Percentiles rank a stretch among this genome's conserved stretches.
These are phyloP conservation scores for Wickerhamomyces chambardii DNA, from an alignment of 805 yeast species.

Conservation along the genomic window DNA sequence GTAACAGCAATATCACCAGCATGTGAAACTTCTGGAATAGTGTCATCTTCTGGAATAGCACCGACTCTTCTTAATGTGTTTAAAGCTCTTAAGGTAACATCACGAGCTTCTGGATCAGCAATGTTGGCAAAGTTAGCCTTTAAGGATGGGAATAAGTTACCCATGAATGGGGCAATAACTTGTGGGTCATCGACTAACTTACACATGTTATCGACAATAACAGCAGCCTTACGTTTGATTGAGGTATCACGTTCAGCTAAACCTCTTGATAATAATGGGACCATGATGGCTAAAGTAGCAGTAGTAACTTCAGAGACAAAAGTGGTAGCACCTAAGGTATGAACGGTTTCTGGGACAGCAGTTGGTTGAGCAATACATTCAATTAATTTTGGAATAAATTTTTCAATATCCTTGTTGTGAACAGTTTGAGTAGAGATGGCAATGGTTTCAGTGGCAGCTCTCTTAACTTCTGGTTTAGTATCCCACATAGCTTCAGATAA, in stretches of 20 bases:
- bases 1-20: constrained; percentile 96
- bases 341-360: constrained; percentile 98
- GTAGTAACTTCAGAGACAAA: constrained; percentile 99
- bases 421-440: constrained; percentile 95
- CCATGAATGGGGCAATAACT: constrained; percentile 99
- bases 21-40: constrained; percentile 93
- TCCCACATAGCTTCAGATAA: constrained; percentile 99
- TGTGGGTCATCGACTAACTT: constrained; percentile 99
- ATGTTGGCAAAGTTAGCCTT: constrained; percentile 90
- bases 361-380: constrained; percentile 95
- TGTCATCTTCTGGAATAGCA: constrained; percentile 85
- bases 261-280: constrained; percentile 98
- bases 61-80: constrained; percentile 98
- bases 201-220: constrained; percentile 99
- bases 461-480: constrained; percentile 97
- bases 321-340: constrained; percentile 98
- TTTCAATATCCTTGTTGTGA: constrained; percentile 99
- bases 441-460: constrained; percentile 93
- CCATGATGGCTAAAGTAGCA: constrained; percentile 99
- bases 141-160: constrained; percentile 91
- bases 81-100: constrained; percentile 94
- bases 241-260: constrained; percentile 99
- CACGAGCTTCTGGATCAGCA: constrained; percentile 99
- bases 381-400: constrained; percentile 96
- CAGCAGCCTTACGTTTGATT: constrained; percentile 99